A percentile compares a stretch with the other conserved stretches of the same genome.
phyloP scores from a whole-genome alignment of 208 protist species.

The Trypanosoma congolense region DNA sequence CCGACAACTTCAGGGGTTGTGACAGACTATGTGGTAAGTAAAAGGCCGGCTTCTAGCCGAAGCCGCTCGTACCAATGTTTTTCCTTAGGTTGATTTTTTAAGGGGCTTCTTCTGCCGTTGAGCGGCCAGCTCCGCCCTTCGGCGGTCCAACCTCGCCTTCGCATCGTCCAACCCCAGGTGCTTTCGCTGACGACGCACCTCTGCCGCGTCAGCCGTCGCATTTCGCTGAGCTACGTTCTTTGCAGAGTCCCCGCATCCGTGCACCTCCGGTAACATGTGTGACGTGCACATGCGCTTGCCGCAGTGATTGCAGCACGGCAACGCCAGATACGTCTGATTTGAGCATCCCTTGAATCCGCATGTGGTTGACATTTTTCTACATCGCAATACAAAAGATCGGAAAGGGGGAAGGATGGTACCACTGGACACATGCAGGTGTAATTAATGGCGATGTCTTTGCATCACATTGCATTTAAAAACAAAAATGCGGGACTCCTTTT shows the following conservation, averaged over 20 bases:
- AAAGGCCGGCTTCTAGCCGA: not conserved
- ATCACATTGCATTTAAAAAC: no score
- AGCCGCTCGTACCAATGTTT: not conserved
- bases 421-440: no score
- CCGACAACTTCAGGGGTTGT: not conserved
- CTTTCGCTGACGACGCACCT: constrained; percentile 44
- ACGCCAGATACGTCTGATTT: constrained; percentile 26
- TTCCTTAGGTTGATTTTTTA: no score
- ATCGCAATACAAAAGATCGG: no score
- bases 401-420: no score
- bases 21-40: not conserved
- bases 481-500: no score
- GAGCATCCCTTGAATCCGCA: constrained; percentile 23
- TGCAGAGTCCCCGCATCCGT: constrained; percentile 73
- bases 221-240: constrained; percentile 54
- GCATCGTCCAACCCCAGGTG: constrained; percentile 71
- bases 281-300: constrained; percentile 55
- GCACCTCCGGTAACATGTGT: constrained; percentile 80
- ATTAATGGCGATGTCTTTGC: no score
- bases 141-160: constrained; percentile 55
- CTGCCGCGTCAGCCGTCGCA: constrained; percentile 52
- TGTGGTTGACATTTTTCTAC: constrained; percentile 2
- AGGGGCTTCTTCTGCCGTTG: constrained; percentile 52
- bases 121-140: constrained; percentile 38
- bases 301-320: constrained; percentile 72